These are phyloP conservation scores for Pontederia crassipes DNA, from an alignment of 176 grass and related monocot species.

Conservation along the genomic window DNA sequence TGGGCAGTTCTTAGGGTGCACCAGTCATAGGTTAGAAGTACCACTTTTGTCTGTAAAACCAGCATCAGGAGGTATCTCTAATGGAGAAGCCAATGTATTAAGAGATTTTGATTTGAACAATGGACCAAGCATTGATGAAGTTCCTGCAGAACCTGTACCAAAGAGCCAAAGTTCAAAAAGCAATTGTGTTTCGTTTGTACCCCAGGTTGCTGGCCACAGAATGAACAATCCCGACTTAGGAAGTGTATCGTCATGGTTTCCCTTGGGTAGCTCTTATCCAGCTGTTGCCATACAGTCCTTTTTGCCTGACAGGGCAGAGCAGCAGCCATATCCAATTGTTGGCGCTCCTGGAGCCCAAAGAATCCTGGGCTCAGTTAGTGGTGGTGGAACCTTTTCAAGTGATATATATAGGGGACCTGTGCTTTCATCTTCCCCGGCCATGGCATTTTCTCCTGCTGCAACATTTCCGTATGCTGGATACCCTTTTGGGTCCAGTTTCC, in stretches of 20 bases:
- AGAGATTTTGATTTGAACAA: slow-evolving; percentile 68
- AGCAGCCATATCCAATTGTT: slow-evolving; percentile 42
- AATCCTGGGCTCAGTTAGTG: slow-evolving; percentile 27
- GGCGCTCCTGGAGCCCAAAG: slow-evolving; percentile 36
- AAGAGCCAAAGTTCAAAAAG: slow-evolving; percentile 22
- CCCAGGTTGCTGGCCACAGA: slow-evolving; percentile 38
- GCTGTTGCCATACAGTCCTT: slow-evolving; percentile 54
- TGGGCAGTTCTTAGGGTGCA: slow-evolving; percentile 28
- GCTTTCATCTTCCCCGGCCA: slow-evolving; percentile 48
- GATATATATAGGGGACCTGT: slow-evolving; percentile 39
- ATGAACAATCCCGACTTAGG: slow-evolving; percentile 43
- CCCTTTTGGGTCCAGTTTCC: slow-evolving; percentile 35
- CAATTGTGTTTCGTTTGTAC: slow-evolving; percentile 40
- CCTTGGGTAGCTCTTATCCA: slow-evolving; percentile 31
- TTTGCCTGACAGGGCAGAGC: slow-evolving; percentile 55
- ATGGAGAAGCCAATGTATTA: slow-evolving; percentile 34
- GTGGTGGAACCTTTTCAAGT: slow-evolving; percentile 36
- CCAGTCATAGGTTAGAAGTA: slow-evolving; percentile 37
- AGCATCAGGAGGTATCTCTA: slow-evolving; percentile 23
- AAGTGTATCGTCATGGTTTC: slow-evolving; percentile 68
- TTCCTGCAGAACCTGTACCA: slow-evolving; percentile 22
- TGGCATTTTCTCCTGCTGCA: slow-evolving; percentile 46
- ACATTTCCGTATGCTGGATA: slow-evolving; percentile 55
- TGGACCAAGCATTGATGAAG: slow-evolving; percentile 24
- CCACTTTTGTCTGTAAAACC: slow-evolving; percentile 21